Conservation (phyloP, 352 stramenopile species). For the Thraustochytrium sp. region DNA sequence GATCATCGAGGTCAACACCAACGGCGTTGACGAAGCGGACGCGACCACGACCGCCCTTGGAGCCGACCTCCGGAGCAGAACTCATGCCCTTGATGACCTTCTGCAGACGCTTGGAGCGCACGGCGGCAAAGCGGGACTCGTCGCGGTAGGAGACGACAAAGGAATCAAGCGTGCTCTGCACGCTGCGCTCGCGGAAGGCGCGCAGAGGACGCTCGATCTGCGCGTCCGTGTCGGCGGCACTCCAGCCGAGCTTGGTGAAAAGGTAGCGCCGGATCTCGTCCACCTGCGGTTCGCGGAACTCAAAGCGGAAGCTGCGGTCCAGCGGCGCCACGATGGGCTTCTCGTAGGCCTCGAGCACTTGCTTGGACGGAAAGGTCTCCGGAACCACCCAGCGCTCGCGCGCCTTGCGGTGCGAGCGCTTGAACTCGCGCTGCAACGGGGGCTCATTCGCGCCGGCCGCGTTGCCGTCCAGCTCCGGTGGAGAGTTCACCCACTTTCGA, state of each 20-base stretch:
- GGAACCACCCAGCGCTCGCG: constrained; percentile 4
- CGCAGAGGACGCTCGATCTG: not conserved
- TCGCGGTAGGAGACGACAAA: constrained; percentile 40
- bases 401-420: constrained; percentile 1
- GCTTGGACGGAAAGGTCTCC: constrained; percentile 16
- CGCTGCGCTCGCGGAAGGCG: not conserved
- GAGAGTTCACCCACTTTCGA: constrained; percentile 42
- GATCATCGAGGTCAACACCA: not conserved
- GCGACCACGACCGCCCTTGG: no score
- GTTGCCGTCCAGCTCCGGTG: not conserved
- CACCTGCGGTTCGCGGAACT: not conserved
- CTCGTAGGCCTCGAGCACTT: constrained; percentile 43
- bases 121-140: not conserved
- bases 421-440: not conserved
- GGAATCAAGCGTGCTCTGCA: constrained; percentile 31
- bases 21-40: constrained; percentile 24
- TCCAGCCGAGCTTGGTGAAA: constrained; percentile 26
- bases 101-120: constrained; percentile 42
- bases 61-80: no score
- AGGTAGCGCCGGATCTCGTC: not conserved
- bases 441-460: not conserved
- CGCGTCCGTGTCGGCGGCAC: not conserved
- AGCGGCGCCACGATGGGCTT: constrained; percentile 28
- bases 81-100: constrained; percentile 1
- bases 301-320: not conserved